Evolutionary conservation across 495 filamentous ascomycete species (phyloP).

Genomic region (Ramalina peruviana): DNA sequence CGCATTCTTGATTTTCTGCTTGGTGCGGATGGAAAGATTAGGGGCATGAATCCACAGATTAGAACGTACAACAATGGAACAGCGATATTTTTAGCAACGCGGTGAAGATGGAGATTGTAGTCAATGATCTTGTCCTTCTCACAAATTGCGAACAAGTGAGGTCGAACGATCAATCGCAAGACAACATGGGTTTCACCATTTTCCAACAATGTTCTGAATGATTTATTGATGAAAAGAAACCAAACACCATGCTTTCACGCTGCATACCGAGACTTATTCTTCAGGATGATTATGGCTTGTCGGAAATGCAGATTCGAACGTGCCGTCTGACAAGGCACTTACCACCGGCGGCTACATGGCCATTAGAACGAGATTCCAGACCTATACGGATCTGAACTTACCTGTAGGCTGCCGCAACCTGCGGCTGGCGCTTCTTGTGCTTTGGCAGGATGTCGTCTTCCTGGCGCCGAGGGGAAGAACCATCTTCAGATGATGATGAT

Average conservation of each 20-base stretch:
- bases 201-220: not conserved
- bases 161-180: not conserved
- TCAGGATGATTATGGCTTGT: not conserved
- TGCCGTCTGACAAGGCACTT: constrained; percentile 2
- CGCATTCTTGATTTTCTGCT: no score
- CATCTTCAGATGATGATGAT: constrained; percentile 12
- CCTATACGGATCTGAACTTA: constrained; percentile 3
- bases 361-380: constrained; percentile 4
- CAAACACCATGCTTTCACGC: constrained; percentile 3
- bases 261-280: not conserved
- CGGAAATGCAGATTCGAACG: not conserved
- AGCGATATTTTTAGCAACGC: no score
- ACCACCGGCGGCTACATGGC: constrained; percentile 17
- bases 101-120: no score
- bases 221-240: not conserved
- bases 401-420: constrained; percentile 17
- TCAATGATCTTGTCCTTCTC: no score
- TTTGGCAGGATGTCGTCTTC: constrained; percentile 16
- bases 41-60: no score
- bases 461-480: constrained; percentile 14
- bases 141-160: no score
- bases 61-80: no score
- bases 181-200: not conserved
- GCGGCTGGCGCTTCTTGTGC: constrained; percentile 16
- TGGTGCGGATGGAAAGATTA: no score